Evolutionary conservation across 805 yeast genomes (phyloP).

Genomic region (Ascoidea rubescens): DNA sequence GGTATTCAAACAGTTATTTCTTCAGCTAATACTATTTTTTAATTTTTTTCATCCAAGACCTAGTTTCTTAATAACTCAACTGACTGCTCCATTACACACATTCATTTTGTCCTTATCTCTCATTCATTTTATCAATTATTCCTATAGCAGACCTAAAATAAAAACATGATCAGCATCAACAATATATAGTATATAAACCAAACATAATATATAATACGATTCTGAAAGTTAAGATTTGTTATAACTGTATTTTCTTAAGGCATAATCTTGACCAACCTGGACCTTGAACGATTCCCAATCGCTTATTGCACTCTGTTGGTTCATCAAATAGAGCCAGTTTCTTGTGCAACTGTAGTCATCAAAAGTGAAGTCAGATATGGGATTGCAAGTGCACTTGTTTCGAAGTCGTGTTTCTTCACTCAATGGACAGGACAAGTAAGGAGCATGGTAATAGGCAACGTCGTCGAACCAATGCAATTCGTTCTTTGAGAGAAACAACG

Average conservation of each 20-base stretch:
- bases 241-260: neutral
- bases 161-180: no score
- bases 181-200: no score
- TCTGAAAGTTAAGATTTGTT: no score
- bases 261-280: neutral
- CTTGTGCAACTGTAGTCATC: conserved; percentile 53
- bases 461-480: conserved; percentile 66
- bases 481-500: conserved; percentile 51
- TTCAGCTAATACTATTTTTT: no score
- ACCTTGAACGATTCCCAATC: neutral
- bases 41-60: no score
- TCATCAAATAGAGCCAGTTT: conserved; percentile 5
- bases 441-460: conserved; percentile 70
- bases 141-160: no score
- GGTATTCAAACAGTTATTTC: no score
- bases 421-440: conserved; percentile 67
- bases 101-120: no score
- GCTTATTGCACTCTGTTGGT: neutral
- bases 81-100: no score
- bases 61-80: no score
- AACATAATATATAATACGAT: no score
- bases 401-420: conserved; percentile 39
- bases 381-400: conserved; percentile 63
- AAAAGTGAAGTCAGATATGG: conserved; percentile 60
- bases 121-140: no score